Evolutionary conservation across 306 rosid species (phyloP).

Genomic region (Styphnolobium japonicum): DNA sequence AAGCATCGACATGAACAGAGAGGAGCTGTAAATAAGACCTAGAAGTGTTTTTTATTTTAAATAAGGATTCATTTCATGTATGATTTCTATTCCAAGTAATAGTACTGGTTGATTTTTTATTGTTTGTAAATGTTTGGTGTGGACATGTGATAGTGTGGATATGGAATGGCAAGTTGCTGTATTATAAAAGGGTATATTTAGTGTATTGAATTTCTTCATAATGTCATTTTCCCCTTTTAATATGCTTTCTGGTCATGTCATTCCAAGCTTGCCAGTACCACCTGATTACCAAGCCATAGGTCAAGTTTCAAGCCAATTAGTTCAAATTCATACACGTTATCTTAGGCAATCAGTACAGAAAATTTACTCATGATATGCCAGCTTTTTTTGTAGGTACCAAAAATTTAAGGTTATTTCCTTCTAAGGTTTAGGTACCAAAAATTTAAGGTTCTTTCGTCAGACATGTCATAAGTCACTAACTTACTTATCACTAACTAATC

Average conservation of each 20-base stretch:
- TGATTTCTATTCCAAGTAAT: background rate
- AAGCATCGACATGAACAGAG: background rate
- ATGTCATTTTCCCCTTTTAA: background rate
- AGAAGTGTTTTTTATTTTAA: background rate
- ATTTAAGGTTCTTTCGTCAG: too few species aligned
- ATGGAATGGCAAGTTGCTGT: background rate
- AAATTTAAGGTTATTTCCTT: too few species aligned
- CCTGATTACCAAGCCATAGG: background rate
- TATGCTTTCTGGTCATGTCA: background rate
- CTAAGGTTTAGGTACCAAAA: too few species aligned
- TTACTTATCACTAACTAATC: too few species aligned
- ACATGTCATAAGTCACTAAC: too few species aligned
- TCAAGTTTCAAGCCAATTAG: too few species aligned
- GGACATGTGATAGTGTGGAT: background rate
- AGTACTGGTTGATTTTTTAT: background rate
- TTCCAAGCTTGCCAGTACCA: background rate
- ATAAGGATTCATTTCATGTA: background rate
- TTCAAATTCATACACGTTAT: too few species aligned
- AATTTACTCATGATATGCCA: too few species aligned
- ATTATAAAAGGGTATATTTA: background rate
- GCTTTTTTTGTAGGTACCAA: too few species aligned
- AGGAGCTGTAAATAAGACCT: background rate
- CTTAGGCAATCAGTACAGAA: too few species aligned
- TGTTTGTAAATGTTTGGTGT: constrained; percentile 26
- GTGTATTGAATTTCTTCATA: background rate